Base-by-base conservation (phyloP, 345 rosid genomes). In the Lagerstroemia speciosa region DNA sequence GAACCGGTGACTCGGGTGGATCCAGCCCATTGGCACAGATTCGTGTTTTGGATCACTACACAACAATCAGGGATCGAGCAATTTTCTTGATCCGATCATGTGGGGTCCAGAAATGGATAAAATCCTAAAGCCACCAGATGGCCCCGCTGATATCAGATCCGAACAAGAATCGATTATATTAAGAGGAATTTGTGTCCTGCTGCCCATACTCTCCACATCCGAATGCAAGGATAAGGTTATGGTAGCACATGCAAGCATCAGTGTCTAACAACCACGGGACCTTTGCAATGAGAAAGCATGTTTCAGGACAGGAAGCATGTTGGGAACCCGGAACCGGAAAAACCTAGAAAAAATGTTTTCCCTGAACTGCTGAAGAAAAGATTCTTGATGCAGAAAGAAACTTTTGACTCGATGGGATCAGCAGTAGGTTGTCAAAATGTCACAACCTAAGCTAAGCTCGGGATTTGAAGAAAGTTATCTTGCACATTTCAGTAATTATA, bases 241-340 rank as follows among this genome's bases (percentile, higher is more conserved):
- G 4, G 11, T 26, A 46, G 15, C 43, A 65, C 5, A 58, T 34
- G 40, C 72, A 67, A 67, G 40, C 8, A 32, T 58, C 65, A 30
- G 29, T 69, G 31, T 57, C 48, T 29, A 5, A 45, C 29, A n/a
- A n/a, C 6, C 26, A 61, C 27, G 72, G 66, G 72, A 40, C 65
- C 20, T 62, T 46, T 14, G 29, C 58, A 40, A 45, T 15, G 53
- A 69, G 60, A 43, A 62, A 70, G n/a, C 72, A 75, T 82, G 86
- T 78, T 71, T 76, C 69, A 74, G 46, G 75, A 77, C 34, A 67
- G 76, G 82, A 78, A 76, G 83, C 85, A 81, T 38, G 62, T 69
- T 32, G 24, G 70, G 72, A 68, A 36, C 69, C 69, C 17, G 33
- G 50, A 24, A 40, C 55, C 46, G 24, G 68, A 26, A 32, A 45